Base-by-base conservation (phyloP, 768 basidiomycete genomes). In the Leccinum subgranulosum region DNA sequence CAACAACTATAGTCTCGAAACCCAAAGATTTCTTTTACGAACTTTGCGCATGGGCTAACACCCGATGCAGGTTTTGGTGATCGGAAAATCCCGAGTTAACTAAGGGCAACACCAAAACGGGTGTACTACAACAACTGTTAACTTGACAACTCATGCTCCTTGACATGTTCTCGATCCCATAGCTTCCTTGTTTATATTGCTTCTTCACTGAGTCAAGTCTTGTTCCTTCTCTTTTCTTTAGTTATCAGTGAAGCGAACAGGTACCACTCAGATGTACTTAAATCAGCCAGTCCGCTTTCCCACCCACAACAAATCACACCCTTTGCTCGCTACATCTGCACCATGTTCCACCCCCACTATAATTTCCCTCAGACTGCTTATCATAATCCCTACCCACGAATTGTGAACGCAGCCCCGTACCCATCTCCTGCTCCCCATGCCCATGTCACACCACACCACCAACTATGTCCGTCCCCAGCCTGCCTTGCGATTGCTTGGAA, bases 381-480 rank as follows among this genome's bases (percentile, higher is more conserved):
- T 11, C 27, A 4, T 17, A 10, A 53, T 36, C 53, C 21, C 47
- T n/a, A 39, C 9, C 39, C 39, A 12, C 39, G 9, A n/a, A n/a
- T 8, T 9, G 6, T 43, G 27, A n/a, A 6, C n/a, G 27, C 27
- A 5, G 9, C 10, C 17, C 48, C 21, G 17, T 27, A 54, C 17
- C 10, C 55, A 31, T 11, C 25, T 34, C 31, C 47, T 23, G 48
- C 56, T 19, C 45, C 55, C 15, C 51, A 60, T 29, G 15, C 46
- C 9, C n/a, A 10, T 27, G 29, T 2, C n/a, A 23, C 11, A 28
- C 27, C 36, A 9, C 33, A 46, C 25, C 5, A 48, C 17, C 49
- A 41, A 21, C 1, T 52, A 19, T 17, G 67, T 67, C 23, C 48
- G 66, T 66, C 47, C 12, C 54, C 33, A 33, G n/a, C 6, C 15